phyloP scores from a whole-genome alignment of 352 stramenopile species.

The Elongisporangium undulatum region DNA sequence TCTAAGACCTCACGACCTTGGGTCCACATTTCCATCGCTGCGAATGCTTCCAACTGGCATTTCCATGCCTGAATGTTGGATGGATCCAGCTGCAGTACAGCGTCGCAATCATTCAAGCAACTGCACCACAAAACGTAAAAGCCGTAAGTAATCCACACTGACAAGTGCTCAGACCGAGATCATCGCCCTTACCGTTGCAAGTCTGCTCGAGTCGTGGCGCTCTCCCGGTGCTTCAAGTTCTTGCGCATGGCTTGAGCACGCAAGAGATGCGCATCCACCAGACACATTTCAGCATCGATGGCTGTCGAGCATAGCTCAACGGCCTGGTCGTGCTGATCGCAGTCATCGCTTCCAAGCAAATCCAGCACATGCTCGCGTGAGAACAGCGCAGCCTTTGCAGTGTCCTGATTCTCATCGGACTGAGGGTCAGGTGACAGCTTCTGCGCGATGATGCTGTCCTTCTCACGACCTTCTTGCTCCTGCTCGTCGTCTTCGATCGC shows the following conservation, averaged over 20 bases:
- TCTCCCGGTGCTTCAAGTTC: conserved; percentile 4
- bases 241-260: conserved; percentile 10
- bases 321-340: conserved; percentile 1
- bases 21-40: conserved; percentile 13
- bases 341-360: conserved; percentile 1
- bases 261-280: conserved; percentile 11
- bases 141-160: neutral
- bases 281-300: conserved; percentile 12
- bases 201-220: neutral
- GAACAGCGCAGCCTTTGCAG: conserved; percentile 1
- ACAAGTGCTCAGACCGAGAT: neutral
- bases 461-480: neutral
- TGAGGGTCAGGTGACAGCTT: neutral
- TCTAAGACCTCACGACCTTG: conserved; percentile 8
- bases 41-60: conserved; percentile 6
- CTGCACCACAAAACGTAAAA: neutral
- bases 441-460: neutral
- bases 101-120: conserved; percentile 13
- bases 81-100: conserved; percentile 8
- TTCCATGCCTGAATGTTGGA: conserved; percentile 13
- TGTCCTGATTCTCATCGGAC: neutral
- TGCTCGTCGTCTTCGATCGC: conserved; percentile 17
- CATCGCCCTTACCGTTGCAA: neutral
- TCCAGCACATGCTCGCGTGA: conserved; percentile 3
- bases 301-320: conserved; percentile 14